A percentile compares a stretch with the other conserved stretches of the same genome.
Evolutionary conservation across 345 rosid genomes (phyloP).

Genomic region (Eucalyptus urophylla): DNA sequence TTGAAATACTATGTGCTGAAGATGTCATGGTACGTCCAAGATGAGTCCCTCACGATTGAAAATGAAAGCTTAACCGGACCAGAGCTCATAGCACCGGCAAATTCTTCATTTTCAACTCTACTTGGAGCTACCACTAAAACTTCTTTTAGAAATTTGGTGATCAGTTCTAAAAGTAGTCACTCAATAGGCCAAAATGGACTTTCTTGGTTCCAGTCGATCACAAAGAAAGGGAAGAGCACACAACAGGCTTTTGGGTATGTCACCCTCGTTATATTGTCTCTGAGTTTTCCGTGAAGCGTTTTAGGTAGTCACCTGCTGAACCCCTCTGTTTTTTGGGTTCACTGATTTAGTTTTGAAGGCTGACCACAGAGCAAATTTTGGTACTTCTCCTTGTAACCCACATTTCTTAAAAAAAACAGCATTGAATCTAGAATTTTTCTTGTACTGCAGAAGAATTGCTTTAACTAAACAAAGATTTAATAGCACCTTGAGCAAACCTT

Average conservation of each 20-base stretch:
- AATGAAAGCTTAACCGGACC: too few relatives aligned
- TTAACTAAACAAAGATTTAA: not conserved
- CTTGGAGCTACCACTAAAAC: conserved; percentile 9
- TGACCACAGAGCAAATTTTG: not conserved
- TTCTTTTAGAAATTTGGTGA: conserved; percentile 1
- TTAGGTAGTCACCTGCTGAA: not conserved
- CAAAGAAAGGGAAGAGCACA: conserved; percentile 55
- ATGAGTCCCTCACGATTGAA: too few relatives aligned
- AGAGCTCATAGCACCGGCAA: not conserved
- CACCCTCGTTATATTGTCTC: not conserved
- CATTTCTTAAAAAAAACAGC: not conserved
- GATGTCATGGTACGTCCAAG: too few relatives aligned
- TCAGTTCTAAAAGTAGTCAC: conserved; percentile 13
- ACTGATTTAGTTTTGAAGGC: not conserved
- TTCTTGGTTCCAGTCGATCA: conserved; percentile 2
- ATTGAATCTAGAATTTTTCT: not conserved
- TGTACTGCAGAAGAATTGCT: not conserved
- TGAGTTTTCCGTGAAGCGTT: not conserved
- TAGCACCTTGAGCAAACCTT: not conserved
- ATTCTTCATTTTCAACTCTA: conserved; percentile 1
- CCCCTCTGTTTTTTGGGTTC: not conserved
- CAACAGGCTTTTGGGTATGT: conserved; percentile 78
- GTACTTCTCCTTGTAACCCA: not conserved
- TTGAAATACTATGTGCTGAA: too few relatives aligned
- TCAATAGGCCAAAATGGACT: not conserved